Percentiles rank a stretch among this genome's conserved stretches.
Conservation (phyloP, 306 rosid genomes). For the Geum urbanum region DNA sequence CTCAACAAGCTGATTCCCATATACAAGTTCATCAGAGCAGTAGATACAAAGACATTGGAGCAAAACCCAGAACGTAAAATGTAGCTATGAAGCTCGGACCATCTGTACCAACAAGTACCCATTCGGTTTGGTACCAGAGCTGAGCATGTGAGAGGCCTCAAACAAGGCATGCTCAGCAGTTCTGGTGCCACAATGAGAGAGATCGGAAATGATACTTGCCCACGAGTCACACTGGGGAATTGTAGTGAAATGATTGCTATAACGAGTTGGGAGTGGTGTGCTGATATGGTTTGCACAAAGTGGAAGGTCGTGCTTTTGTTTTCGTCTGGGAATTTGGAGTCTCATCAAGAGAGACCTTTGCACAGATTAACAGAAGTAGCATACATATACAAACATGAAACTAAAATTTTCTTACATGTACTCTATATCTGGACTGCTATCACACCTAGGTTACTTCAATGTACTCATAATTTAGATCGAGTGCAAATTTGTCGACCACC, state of each 20-base stretch:
- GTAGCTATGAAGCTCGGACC: conserved; percentile 56
- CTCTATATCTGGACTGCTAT: no score
- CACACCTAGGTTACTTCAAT: no score
- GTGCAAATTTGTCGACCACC: no score
- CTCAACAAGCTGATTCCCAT: conserved; percentile 19
- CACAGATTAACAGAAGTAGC: conserved; percentile 21
- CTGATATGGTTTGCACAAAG: neutral
- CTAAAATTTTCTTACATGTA: no score
- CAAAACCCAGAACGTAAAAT: conserved; percentile 50
- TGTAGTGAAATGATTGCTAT: neutral
- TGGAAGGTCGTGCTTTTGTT: neutral
- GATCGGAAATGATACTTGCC: conserved; percentile 15
- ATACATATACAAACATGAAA: no score
- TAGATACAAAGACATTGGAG: conserved; percentile 35
- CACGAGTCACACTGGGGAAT: conserved; percentile 7
- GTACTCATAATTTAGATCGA: no score
- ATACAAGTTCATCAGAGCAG: conserved; percentile 44
- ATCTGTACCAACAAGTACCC: conserved; percentile 45
- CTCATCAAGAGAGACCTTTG: conserved; percentile 24
- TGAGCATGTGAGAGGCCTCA: conserved; percentile 29
- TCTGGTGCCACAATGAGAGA: conserved; percentile 25
- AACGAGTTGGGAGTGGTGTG: neutral
- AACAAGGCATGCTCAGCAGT: conserved; percentile 19
- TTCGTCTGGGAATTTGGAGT: conserved; percentile 12
- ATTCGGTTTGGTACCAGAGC: conserved; percentile 35